Conservation (phyloP, 768 basidiomycete species). For the Suillus paluster region DNA sequence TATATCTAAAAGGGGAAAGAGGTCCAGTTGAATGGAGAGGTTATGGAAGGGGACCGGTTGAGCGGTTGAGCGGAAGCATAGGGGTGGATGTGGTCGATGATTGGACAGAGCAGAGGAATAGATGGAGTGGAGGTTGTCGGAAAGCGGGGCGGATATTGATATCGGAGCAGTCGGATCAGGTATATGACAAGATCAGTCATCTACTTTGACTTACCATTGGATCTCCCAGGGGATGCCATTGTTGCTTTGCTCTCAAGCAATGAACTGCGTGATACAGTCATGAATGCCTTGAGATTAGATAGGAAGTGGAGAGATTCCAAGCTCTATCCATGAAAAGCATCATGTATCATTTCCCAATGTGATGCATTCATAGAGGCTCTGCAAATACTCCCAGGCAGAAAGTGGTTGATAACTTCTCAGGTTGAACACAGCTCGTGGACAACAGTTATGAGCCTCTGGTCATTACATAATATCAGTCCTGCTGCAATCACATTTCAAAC, state of each 20-base stretch:
- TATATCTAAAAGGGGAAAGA: too few species aligned
- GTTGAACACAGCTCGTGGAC: constrained; percentile 40
- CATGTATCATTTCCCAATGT: too few species aligned
- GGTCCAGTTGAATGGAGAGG: too few species aligned
- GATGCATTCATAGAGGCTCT: constrained; percentile 42
- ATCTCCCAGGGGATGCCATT: constrained; percentile 43
- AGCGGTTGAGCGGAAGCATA: too few species aligned
- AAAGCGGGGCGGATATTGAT: too few species aligned
- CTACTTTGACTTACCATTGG: constrained; percentile 41
- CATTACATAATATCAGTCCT: constrained; percentile 32
- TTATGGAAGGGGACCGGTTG: too few species aligned
- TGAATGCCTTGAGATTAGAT: constrained; percentile 48
- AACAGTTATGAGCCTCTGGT: constrained; percentile 48
- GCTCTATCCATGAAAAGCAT: too few species aligned
- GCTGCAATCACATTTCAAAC: constrained; percentile 33
- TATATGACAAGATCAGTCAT: constrained; percentile 35
- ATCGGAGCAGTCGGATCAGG: too few species aligned
- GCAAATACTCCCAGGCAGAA: constrained; percentile 50
- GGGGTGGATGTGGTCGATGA: too few species aligned
- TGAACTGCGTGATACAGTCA: constrained; percentile 30
- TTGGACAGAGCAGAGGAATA: too few species aligned
- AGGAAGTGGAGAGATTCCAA: neutral
- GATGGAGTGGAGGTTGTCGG: too few species aligned
- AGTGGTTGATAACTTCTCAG: constrained; percentile 54
- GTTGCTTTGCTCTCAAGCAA: constrained; percentile 10